phyloP scores from a whole-genome alignment of 2,329 filamentous ascomycete genomes.

The Ophiostoma sp. region DNA sequence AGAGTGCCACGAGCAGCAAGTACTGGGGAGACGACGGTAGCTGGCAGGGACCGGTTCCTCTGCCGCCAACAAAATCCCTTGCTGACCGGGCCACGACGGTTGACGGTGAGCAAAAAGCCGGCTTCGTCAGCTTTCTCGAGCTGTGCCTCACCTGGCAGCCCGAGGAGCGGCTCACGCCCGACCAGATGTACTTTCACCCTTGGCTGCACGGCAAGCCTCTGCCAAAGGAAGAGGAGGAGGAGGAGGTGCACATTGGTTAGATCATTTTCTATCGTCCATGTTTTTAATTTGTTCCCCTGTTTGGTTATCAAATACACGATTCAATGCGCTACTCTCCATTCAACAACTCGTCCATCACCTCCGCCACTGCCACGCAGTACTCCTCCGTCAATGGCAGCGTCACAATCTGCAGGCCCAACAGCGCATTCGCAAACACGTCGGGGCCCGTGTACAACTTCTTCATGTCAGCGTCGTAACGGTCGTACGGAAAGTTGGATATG shows the following conservation, averaged over 20 bases:
- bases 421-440: not conserved
- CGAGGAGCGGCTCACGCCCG: slow-evolving; percentile 30
- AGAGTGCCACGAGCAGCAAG: slow-evolving; percentile 30
- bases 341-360: not conserved
- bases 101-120: not conserved
- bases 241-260: no score
- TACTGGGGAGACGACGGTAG: slow-evolving; percentile 36
- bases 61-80: not conserved
- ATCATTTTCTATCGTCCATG: not conserved
- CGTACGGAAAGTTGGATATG: not conserved
- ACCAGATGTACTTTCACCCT: slow-evolving; percentile 33
- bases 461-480: not conserved
- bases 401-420: slow-evolving; percentile 7
- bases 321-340: not conserved
- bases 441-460: not conserved
- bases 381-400: slow-evolving; percentile 3
- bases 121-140: slow-evolving; percentile 33
- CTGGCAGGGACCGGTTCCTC: slow-evolving; percentile 24
- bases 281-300: not conserved
- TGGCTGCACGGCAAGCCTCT: slow-evolving; percentile 27
- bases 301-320: not conserved
- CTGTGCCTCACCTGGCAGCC: slow-evolving; percentile 34
- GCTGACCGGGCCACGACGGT: not conserved
- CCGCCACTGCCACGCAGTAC: not conserved
- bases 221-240: no score